phyloP scores from a whole-genome alignment of 495 filamentous ascomycete species.

The Diplogelasinospora grovesii region DNA sequence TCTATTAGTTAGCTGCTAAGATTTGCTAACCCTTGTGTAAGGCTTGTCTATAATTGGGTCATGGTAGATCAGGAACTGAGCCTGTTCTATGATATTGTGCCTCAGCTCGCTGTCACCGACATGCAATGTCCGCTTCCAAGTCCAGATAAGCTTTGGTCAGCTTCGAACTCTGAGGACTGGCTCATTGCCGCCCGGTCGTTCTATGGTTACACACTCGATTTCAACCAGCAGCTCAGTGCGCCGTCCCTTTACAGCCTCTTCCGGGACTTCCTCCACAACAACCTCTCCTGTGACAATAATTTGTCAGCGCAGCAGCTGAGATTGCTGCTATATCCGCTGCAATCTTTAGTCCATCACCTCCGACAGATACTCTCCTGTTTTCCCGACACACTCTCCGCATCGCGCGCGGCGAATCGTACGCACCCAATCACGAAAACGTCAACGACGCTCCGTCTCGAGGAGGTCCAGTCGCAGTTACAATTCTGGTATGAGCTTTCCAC shows the following conservation, averaged over 20 bases:
- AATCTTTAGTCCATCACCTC: slow-evolving; percentile 42
- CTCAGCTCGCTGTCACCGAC: slow-evolving; percentile 52
- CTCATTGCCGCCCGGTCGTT: slow-evolving; percentile 41
- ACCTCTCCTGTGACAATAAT: slow-evolving; percentile 25
- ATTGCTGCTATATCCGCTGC: slow-evolving; percentile 47
- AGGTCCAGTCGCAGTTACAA: slow-evolving; percentile 49
- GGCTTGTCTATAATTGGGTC: slow-evolving; percentile 55
- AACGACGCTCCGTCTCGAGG: slow-evolving; percentile 44
- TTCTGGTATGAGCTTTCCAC: slow-evolving; percentile 52
- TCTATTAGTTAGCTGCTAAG: no score
- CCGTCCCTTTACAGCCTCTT: slow-evolving; percentile 47
- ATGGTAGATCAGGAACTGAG: slow-evolving; percentile 61
- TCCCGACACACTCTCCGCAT: slow-evolving; percentile 25
- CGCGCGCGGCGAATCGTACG: slow-evolving; percentile 23
- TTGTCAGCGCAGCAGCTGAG: slow-evolving; percentile 42
- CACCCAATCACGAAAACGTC: slow-evolving; percentile 42
- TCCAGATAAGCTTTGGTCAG: slow-evolving; percentile 47
- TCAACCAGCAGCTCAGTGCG: slow-evolving; percentile 31
- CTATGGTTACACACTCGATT: slow-evolving; percentile 31
- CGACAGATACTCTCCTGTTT: slow-evolving; percentile 45
- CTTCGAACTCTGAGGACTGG: slow-evolving; percentile 41
- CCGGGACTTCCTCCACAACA: slow-evolving; percentile 46
- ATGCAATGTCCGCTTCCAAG: slow-evolving; percentile 52
- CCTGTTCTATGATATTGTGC: slow-evolving; percentile 54
- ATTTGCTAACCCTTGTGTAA: neutral